These are phyloP conservation scores for Yamadazyma triangularis DNA, from an alignment of 1,139 yeast genomes.

Conservation along the genomic window DNA sequence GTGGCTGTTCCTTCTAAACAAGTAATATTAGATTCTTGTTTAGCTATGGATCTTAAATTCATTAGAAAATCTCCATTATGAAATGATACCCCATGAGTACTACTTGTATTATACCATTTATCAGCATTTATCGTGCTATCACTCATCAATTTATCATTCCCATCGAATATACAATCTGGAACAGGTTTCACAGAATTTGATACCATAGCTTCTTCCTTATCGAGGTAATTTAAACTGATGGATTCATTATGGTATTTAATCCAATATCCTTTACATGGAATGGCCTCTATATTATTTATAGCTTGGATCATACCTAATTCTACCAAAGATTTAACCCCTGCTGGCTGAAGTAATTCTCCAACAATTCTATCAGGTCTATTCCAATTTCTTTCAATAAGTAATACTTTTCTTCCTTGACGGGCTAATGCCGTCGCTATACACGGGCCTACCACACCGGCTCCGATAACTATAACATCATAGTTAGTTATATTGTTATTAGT, in stretches of 20 bases:
- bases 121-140: slow-evolving; percentile 46
- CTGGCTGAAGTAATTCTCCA: slow-evolving; percentile 96
- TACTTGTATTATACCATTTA: slow-evolving; percentile 58
- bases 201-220: slow-evolving; percentile 43
- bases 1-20: slow-evolving; percentile 80
- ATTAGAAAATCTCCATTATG: slow-evolving; percentile 87
- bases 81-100: slow-evolving; percentile 77
- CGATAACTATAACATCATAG: slow-evolving; percentile 69
- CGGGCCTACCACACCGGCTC: slow-evolving; percentile 97
- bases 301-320: slow-evolving; percentile 80
- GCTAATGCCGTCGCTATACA: slow-evolving; percentile 88
- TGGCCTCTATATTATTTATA: slow-evolving; percentile 77
- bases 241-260: slow-evolving; percentile 58
- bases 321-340: slow-evolving; percentile 77
- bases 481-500: no score
- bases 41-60: slow-evolving; percentile 72
- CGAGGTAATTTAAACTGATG: slow-evolving; percentile 68
- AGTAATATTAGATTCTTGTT: slow-evolving; percentile 64
- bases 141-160: slow-evolving; percentile 48
- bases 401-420: slow-evolving; percentile 76
- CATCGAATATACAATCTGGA: slow-evolving; percentile 48
- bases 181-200: slow-evolving; percentile 47
- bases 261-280: slow-evolving; percentile 74
- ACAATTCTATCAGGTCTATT: slow-evolving; percentile 91
- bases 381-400: slow-evolving; percentile 85